A percentile compares a stretch with the other conserved stretches of the same genome.
phyloP scores from a whole-genome alignment of 2,329 filamentous ascomycete species.

The Fusarium sp. region DNA sequence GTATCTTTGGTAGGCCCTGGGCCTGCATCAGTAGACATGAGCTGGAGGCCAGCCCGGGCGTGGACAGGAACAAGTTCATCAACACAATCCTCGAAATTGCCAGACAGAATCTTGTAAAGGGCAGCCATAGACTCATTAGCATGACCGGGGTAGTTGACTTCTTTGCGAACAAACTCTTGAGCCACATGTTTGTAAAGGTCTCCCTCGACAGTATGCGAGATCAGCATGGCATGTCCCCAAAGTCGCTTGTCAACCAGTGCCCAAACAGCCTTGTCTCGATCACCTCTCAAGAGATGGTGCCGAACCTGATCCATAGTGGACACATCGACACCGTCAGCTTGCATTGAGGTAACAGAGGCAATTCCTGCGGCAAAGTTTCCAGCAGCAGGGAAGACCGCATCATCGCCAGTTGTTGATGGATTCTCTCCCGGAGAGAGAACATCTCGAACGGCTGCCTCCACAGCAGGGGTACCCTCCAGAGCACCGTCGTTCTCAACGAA shows the following conservation, averaged over 20 bases:
- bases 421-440: slow-evolving; percentile 72
- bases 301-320: slow-evolving; percentile 78
- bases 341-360: slow-evolving; percentile 52
- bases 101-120: slow-evolving; percentile 92
- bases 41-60: slow-evolving; percentile 89
- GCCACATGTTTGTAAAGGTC: slow-evolving; percentile 92
- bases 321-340: slow-evolving; percentile 75
- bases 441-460: slow-evolving; percentile 79
- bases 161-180: slow-evolving; percentile 94
- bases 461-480: slow-evolving; percentile 76
- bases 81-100: slow-evolving; percentile 92
- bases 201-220: slow-evolving; percentile 80
- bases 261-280: slow-evolving; percentile 94
- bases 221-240: slow-evolving; percentile 96
- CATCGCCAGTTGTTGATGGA: slow-evolving; percentile 43
- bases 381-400: slow-evolving; percentile 41
- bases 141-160: slow-evolving; percentile 83
- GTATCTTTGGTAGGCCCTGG: slow-evolving; percentile 74
- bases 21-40: slow-evolving; percentile 80
- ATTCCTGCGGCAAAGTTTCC: slow-evolving; percentile 43
- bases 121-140: slow-evolving; percentile 90
- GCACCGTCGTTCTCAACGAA: slow-evolving; percentile 88
- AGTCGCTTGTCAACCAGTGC: slow-evolving; percentile 90
- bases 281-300: slow-evolving; percentile 78
- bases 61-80: slow-evolving; percentile 95